These are phyloP conservation scores for Coemansia umbellata DNA, from an alignment of 192 early-diverging fungal species.

Conservation along the genomic window DNA sequence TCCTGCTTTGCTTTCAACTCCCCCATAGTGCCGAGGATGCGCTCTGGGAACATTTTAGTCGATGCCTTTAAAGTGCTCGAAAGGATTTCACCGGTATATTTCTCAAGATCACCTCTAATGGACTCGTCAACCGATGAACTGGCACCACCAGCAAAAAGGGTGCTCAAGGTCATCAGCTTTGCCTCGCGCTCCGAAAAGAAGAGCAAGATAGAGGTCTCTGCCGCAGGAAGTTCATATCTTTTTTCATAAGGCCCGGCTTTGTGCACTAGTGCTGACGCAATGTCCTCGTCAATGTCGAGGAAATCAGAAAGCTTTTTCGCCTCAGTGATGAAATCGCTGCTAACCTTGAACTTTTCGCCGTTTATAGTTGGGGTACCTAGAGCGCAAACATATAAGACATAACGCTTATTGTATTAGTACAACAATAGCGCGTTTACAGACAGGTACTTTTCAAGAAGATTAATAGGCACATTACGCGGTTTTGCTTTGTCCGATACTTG, in stretches of 20 bases:
- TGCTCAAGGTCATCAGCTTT: slow-evolving; percentile 53
- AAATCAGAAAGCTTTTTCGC: slow-evolving; percentile 73
- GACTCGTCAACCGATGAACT: slow-evolving; percentile 41
- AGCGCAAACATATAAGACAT: too few species aligned
- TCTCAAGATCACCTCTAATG: slow-evolving; percentile 46
- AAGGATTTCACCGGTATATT: slow-evolving; percentile 30
- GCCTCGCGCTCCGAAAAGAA: slow-evolving; percentile 66
- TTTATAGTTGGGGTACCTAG: slow-evolving; percentile 54
- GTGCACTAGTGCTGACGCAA: slow-evolving; percentile 65
- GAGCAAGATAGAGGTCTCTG: slow-evolving; percentile 63
- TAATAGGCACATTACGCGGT: too few species aligned
- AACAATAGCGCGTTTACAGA: neutral
- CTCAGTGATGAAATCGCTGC: slow-evolving; percentile 63
- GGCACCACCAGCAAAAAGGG: slow-evolving; percentile 53
- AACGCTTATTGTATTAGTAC: too few species aligned
- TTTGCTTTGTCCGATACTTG: neutral
- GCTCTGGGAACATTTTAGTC: slow-evolving; percentile 48
- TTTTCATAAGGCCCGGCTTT: slow-evolving; percentile 52
- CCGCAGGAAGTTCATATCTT: slow-evolving; percentile 56
- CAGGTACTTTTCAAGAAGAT: neutral
- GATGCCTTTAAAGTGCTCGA: slow-evolving; percentile 24
- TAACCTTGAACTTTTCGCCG: slow-evolving; percentile 58
- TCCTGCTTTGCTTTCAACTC: slow-evolving; percentile 49
- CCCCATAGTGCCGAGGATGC: slow-evolving; percentile 53
- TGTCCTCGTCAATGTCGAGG: slow-evolving; percentile 72